A percentile compares a stretch with the other conserved stretches of the same genome.
phyloP scores from a whole-genome alignment of 2,329 filamentous ascomycete genomes.

The Aspergillus floridensis region DNA sequence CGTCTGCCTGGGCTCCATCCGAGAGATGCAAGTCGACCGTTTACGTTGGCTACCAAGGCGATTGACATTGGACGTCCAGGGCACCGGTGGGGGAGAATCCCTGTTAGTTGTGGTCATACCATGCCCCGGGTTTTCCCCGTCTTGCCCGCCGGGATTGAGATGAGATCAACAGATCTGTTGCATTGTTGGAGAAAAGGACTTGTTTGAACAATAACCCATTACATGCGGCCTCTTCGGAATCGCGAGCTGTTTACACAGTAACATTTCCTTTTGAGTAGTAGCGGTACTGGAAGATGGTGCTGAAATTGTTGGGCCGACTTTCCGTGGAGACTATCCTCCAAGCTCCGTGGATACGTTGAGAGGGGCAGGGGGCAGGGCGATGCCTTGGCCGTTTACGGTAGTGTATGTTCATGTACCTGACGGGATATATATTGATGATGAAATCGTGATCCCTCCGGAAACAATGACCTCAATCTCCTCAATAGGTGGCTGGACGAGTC shows the following conservation, averaged over 20 bases:
- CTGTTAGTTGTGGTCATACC: not conserved
- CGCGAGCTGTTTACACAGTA: no score
- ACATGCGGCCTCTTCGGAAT: no score
- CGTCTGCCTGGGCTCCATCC: no score
- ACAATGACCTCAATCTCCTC: not conserved
- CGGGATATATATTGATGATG: not conserved
- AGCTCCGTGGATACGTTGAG: no score
- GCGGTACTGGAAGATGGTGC: no score
- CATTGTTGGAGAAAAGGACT: not conserved
- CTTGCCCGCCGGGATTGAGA: not conserved
- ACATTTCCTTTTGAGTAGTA: rapidly evolving
- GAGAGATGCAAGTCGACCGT: not conserved
- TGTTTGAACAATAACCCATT: no score
- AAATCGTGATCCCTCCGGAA: not conserved
- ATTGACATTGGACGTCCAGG: not conserved
- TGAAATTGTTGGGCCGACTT: no score
- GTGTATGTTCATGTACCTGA: not conserved
- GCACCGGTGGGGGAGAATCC: not conserved
- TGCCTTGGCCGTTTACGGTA: not conserved
- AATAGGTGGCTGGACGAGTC: not conserved
- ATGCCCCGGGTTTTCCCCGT: not conserved
- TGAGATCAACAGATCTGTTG: not conserved
- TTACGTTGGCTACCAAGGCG: not conserved
- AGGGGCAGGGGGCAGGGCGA: no score
- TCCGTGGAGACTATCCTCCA: no score